phyloP scores from a whole-genome alignment of 2,329 filamentous ascomycete genomes.

The Magnaporthiopsis incrustans region DNA sequence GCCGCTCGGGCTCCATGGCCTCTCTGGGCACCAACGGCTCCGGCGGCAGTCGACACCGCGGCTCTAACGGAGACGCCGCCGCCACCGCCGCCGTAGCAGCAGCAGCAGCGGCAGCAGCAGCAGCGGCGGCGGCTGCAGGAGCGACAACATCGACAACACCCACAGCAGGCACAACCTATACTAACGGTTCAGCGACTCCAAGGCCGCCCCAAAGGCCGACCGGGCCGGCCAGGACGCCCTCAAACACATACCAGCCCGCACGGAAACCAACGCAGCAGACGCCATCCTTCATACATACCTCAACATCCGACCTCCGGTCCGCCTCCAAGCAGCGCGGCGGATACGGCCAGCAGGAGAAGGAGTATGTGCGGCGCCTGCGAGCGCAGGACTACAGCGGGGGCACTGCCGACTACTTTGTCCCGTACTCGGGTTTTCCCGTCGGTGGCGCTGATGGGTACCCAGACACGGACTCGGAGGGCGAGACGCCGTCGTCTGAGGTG shows the following conservation, averaged over 20 bases:
- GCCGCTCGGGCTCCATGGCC: constrained; percentile 32
- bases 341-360: constrained; percentile 68
- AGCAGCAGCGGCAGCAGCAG: constrained; percentile 13
- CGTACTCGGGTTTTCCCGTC: constrained; percentile 47
- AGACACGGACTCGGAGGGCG: constrained; percentile 83
- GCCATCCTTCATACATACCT: constrained; percentile 34
- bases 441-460: constrained; percentile 48
- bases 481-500: constrained; percentile 77
- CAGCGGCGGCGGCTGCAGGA: constrained; percentile 11
- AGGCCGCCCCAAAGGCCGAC: constrained; percentile 56
- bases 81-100: constrained; percentile 10
- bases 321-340: constrained; percentile 41
- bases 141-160: constrained; percentile 12
- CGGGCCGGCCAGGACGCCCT: constrained; percentile 64
- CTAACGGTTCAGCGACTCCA: constrained; percentile 22
- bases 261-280: constrained; percentile 37
- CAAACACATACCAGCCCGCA: constrained; percentile 68
- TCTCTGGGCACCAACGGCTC: constrained; percentile 36
- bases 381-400: constrained; percentile 52
- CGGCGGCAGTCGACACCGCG: constrained; percentile 30
- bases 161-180: constrained; percentile 19
- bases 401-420: constrained; percentile 63
- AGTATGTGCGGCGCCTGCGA: constrained; percentile 85
- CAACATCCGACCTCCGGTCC: constrained; percentile 33
- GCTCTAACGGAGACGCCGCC: constrained; percentile 16